phyloP scores from a whole-genome alignment of 2,329 filamentous ascomycete species.

The Alternaria sp. region DNA sequence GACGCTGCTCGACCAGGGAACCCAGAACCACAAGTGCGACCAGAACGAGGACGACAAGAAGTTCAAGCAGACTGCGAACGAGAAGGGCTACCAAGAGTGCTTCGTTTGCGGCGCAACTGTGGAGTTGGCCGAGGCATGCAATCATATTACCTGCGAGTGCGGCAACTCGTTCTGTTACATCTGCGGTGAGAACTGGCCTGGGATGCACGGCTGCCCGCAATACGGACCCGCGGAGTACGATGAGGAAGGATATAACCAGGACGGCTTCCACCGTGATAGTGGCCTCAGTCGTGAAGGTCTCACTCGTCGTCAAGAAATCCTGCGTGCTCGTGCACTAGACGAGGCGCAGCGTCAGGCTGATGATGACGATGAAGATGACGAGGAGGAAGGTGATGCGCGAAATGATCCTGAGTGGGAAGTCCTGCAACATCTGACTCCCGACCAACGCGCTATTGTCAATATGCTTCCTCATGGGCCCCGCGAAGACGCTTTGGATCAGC shows the following conservation, averaged over 20 bases:
- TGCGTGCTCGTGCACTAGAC: constrained; percentile 4
- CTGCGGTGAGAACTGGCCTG: constrained; percentile 39
- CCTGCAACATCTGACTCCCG: constrained; percentile 22
- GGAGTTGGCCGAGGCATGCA: constrained; percentile 43
- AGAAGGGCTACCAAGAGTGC: constrained; percentile 40
- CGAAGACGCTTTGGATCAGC: constrained; percentile 20
- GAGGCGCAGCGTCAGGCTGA: constrained; percentile 14
- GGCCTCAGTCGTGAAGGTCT: constrained; percentile 33
- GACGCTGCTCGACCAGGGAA: constrained; percentile 11
- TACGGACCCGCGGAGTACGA: constrained; percentile 41
- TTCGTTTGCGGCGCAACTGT: constrained; percentile 30
- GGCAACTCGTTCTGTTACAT: constrained; percentile 43
- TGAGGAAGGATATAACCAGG: constrained; percentile 40
- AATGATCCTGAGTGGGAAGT: constrained; percentile 16
- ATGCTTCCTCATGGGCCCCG: constrained; percentile 11
- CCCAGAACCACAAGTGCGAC: constrained; percentile 26
- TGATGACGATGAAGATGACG: not conserved
- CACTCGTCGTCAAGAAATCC: constrained; percentile 22
- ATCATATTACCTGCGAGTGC: constrained; percentile 43
- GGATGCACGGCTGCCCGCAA: constrained; percentile 37
- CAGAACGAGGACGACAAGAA: constrained; percentile 26
- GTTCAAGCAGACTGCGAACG: constrained; percentile 30
- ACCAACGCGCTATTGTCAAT: constrained; percentile 13
- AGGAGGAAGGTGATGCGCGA: constrained; percentile 7
- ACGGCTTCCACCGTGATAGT: constrained; percentile 37